Percentiles rank a stretch among this genome's conserved stretches.
Evolutionary conservation across 257 asterid species (phyloP).

Genomic region (Nicotiana otophora): DNA sequence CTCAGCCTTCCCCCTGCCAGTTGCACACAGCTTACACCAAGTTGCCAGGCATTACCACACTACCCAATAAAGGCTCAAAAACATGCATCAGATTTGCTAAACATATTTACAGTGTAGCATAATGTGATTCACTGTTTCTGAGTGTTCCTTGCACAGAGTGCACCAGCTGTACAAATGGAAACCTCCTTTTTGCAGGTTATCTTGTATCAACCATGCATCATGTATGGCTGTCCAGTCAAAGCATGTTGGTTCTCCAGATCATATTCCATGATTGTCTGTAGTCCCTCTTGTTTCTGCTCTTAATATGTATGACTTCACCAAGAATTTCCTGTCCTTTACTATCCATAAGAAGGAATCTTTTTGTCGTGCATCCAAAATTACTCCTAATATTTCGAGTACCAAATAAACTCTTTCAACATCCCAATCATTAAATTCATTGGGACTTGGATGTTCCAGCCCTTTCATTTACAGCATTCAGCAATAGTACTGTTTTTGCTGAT

Average conservation of each 20-base stretch:
- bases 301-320: not conserved
- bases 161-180: not conserved
- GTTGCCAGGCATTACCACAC: not conserved
- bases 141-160: not conserved
- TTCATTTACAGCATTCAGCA: not conserved
- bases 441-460: not conserved
- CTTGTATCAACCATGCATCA: not conserved
- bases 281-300: not conserved
- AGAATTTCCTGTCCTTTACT: not conserved
- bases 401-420: not conserved
- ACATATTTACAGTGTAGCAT: not conserved
- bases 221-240: not conserved
- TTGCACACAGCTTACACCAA: not conserved
- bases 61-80: not conserved
- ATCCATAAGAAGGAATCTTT: not conserved
- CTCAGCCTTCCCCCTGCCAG: not conserved
- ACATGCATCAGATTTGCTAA: not conserved
- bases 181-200: not conserved
- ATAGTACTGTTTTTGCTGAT: not conserved
- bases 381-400: not conserved
- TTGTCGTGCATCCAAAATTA: not conserved
- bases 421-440: not conserved
- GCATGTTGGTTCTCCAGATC: not conserved
- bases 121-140: not conserved
- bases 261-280: not conserved